Base-by-base conservation (phyloP, 768 basidiomycete species). In the Trametes maxima region DNA sequence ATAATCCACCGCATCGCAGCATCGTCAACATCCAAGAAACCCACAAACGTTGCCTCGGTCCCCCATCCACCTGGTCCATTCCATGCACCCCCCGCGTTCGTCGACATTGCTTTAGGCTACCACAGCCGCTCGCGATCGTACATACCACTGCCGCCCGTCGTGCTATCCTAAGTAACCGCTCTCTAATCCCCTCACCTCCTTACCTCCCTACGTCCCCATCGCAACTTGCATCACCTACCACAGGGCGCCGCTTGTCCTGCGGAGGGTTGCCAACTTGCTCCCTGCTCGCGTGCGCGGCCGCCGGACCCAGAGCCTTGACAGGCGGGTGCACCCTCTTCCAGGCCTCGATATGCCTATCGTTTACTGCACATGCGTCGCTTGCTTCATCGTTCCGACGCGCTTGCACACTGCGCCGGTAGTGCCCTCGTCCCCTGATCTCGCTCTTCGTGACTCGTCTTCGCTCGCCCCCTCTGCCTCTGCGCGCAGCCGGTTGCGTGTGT, bases 31-130 rank as follows among this genome's bases (percentile, higher is more conserved):
- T 22, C 33, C 33, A 33, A 24, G 33, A 44, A 35, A 33, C 35
- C 44, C 7, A 24, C 51, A 16, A 33, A 46, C n/a, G n/a, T n/a
- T n/a, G n/a, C n/a, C n/a, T n/a, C n/a, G n/a, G n/a, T n/a, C n/a
- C n/a, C n/a, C 28, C 35, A 47, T 21, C 40, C 28, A 5, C 21
- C 13, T 17, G 17, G 40, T 56, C 33, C 44, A 33, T 51, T 50
- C 39, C 47, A 50, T 57, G 46, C 49, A n/a, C 37, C 53, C 36
- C 46, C 44, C 55, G 56, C 51, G 57, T 33, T 8, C 28, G 28
- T 50, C 57, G 57, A 63, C 11, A 37, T 47, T 63, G 62, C 51
- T 63, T 58, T 63, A 35, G 46, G 51, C 21, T 42, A 47, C 57
- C 21, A 56, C 48, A 13, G 49, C 60, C 53, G 60, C 54, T 51